Evolutionary conservation across 2,329 filamentous ascomycete genomes (phyloP).

Genomic region (Xylariaceae sp.): DNA sequence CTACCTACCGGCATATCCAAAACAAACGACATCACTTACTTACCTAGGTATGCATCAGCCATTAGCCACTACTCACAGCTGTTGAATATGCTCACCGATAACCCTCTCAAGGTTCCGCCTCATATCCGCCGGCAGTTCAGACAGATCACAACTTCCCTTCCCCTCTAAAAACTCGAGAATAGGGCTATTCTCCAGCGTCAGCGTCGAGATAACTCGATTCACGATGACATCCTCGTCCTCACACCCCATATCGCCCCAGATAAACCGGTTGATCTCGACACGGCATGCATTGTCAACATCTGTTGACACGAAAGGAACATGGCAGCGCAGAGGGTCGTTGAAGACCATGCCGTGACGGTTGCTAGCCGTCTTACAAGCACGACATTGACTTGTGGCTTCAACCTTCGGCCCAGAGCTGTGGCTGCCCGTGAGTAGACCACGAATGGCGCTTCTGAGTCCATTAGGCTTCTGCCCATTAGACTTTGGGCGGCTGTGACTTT

Average conservation of each 20-base stretch:
- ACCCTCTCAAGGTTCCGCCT: background rate
- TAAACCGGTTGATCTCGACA: background rate
- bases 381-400: too few relatives aligned
- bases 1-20: too few relatives aligned
- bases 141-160: background rate
- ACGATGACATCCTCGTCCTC: background rate
- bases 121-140: background rate
- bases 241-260: background rate
- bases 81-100: background rate
- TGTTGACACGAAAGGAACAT: background rate
- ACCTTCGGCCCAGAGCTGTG: too few relatives aligned
- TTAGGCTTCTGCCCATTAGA: too few relatives aligned
- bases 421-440: too few relatives aligned
- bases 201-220: background rate
- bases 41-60: too few relatives aligned
- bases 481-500: background rate
- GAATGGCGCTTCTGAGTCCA: too few relatives aligned
- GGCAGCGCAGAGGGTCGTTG: background rate
- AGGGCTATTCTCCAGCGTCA: background rate
- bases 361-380: background rate
- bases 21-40: too few relatives aligned
- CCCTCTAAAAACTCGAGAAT: background rate
- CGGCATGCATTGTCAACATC: too few relatives aligned
- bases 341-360: background rate
- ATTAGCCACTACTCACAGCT: too few relatives aligned